phyloP scores from a whole-genome alignment of 306 rosid species.

The Inga leiocalycina region DNA sequence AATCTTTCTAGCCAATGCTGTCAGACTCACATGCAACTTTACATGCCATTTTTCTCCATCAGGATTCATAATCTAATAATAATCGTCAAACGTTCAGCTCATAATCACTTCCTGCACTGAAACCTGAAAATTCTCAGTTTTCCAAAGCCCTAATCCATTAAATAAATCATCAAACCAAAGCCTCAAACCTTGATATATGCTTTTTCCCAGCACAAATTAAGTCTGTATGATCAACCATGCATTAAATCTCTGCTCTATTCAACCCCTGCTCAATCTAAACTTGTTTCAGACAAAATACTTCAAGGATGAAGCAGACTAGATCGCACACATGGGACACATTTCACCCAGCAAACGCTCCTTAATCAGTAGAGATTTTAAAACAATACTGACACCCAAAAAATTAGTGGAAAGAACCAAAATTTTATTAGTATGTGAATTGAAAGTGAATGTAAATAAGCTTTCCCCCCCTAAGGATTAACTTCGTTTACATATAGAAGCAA shows the following conservation, averaged over 20 bases:
- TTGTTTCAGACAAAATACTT: neutral
- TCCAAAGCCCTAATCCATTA: constrained; percentile 2
- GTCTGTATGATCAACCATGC: constrained; percentile 17
- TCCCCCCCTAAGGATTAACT: neutral
- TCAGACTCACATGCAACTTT: neutral
- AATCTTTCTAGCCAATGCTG: neutral
- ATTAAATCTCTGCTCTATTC: constrained; percentile 8
- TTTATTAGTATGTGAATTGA: neutral
- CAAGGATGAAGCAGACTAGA: constrained; percentile 11
- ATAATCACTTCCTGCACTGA: constrained; percentile 4
- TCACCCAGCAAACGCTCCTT: neutral
- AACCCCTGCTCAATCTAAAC: constrained; percentile 9
- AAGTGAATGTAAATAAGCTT: neutral
- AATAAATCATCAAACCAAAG: constrained; percentile 16
- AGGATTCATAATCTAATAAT: neutral
- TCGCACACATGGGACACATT: constrained; percentile 3
- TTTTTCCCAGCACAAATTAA: constrained; percentile 13
- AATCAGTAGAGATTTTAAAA: constrained; percentile 3
- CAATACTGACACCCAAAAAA: constrained; percentile 18
- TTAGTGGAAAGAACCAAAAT: neutral
- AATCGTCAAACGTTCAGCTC: neutral
- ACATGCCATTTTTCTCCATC: constrained; percentile 2
- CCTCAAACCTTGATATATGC: constrained; percentile 8
- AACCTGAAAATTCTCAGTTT: constrained; percentile 14
- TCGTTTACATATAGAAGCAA: constrained; percentile 12